phyloP scores from a whole-genome alignment of 1,139 yeast species.

The Yamadazyma epiphylla region DNA sequence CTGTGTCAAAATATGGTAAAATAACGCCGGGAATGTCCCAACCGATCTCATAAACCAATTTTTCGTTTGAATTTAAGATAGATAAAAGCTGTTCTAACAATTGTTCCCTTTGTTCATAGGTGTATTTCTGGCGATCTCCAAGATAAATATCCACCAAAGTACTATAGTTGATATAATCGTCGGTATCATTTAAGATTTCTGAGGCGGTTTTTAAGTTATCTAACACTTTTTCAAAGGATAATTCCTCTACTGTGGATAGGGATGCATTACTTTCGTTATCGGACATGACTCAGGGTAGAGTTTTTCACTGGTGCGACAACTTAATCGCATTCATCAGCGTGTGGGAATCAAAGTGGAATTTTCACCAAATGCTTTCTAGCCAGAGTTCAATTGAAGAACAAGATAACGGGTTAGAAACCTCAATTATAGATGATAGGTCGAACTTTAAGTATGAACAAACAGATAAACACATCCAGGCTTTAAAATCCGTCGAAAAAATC shows the following conservation, averaged over 20 bases:
- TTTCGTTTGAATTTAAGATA: slow-evolving; percentile 30
- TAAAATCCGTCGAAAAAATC: slow-evolving; percentile 19
- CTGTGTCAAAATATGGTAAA: slow-evolving; percentile 40
- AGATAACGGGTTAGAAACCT: background rate
- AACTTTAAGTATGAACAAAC: background rate
- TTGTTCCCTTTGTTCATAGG: slow-evolving; percentile 45
- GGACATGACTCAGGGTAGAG: no score
- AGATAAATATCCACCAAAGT: slow-evolving; percentile 66
- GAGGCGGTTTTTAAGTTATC: slow-evolving; percentile 32
- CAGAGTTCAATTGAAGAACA: background rate
- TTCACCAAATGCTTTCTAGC: background rate
- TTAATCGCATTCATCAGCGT: no score
- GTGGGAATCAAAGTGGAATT: background rate
- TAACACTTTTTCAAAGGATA: no score
- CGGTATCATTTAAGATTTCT: slow-evolving; percentile 34
- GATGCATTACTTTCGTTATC: no score
- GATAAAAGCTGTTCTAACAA: slow-evolving; percentile 39
- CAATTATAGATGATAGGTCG: background rate
- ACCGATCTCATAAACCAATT: slow-evolving; percentile 65
- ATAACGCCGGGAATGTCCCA: slow-evolving; percentile 82
- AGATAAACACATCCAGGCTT: background rate
- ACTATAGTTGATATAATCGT: slow-evolving; percentile 68
- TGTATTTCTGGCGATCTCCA: slow-evolving; percentile 42
- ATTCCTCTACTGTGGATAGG: no score
- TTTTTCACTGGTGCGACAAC: no score